These are phyloP conservation scores for Wickerhamomyces strasburgensis DNA, from an alignment of 805 yeast genomes.

Conservation along the genomic window DNA sequence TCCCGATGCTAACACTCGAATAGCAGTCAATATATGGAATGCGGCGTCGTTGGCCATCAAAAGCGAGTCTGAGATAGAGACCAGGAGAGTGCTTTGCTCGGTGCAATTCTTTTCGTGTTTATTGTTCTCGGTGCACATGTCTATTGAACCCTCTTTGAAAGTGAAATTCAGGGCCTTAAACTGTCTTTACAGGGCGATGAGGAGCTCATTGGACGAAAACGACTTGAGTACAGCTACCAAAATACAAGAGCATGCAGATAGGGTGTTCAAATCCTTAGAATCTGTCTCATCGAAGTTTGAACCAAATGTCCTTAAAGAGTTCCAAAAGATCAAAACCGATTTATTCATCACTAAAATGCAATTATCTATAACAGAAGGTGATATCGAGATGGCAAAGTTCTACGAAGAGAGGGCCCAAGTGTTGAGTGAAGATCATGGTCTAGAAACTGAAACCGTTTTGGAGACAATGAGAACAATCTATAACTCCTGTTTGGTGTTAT, in stretches of 20 bases:
- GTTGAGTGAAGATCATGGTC: conserved; percentile 10
- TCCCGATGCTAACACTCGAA: too few species aligned
- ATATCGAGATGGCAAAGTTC: conserved; percentile 31
- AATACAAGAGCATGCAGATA: conserved; percentile 29
- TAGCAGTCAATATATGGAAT: conserved; percentile 35
- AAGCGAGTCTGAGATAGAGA: conserved; percentile 7
- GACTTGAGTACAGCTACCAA: conserved; percentile 16
- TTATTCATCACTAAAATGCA: conserved; percentile 30
- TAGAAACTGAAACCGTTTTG: conserved; percentile 17
- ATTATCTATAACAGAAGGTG: conserved; percentile 25
- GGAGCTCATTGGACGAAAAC: conserved; percentile 25
- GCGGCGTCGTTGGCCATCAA: conserved; percentile 26
- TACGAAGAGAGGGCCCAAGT: conserved; percentile 28
- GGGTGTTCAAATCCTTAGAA: conserved; percentile 22
- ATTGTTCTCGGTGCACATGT: conserved; percentile 29
- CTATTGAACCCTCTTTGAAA: conserved; percentile 19
- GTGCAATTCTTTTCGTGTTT: conserved; percentile 27
- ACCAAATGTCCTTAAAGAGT: conserved; percentile 7
- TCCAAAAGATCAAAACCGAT: conserved; percentile 24
- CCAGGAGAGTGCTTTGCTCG: conserved; percentile 14
- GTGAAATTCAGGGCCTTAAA: conserved; percentile 27
- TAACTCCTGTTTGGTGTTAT: conserved; percentile 27
- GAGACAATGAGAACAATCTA: conserved; percentile 31
- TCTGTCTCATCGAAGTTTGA: conserved; percentile 10
- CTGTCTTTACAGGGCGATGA: conserved; percentile 28